Conservation (phyloP, 192 early-diverging fungal genomes). For the Backusella liffmaniae region DNA sequence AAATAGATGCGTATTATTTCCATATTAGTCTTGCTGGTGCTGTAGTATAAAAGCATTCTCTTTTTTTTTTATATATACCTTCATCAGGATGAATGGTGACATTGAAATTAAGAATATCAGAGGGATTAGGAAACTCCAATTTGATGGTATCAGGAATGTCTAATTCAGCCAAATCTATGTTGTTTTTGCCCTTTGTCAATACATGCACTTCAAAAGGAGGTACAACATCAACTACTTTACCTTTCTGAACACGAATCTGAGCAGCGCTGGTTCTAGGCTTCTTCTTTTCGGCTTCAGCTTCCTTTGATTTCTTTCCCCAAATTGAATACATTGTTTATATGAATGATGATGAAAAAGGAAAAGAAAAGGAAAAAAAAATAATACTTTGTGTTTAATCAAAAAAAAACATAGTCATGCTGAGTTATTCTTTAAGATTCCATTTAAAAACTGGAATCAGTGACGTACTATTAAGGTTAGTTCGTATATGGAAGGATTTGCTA, state of each 20-base stretch:
- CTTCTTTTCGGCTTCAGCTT: constrained; percentile 67
- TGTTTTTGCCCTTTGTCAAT: background rate
- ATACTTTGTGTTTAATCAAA: background rate
- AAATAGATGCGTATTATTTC: background rate
- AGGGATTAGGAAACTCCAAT: constrained; percentile 71
- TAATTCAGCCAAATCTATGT: constrained; percentile 79
- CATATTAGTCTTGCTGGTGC: constrained; percentile 5
- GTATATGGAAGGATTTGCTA: too few relatives aligned
- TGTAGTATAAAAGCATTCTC: background rate
- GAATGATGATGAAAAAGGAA: background rate
- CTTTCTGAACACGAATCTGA: constrained; percentile 93
- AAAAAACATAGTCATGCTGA: background rate
- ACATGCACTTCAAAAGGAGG: background rate
- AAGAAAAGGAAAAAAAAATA: background rate
- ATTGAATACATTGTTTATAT: constrained; percentile 75
- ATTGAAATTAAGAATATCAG: constrained; percentile 81
- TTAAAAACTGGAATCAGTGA: too few relatives aligned
- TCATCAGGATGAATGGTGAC: constrained; percentile 86
- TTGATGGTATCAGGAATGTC: constrained; percentile 75
- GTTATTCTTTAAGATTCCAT: too few relatives aligned
- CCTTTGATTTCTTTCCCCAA: constrained; percentile 83
- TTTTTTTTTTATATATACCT: constrained; percentile 43
- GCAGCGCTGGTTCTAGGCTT: constrained; percentile 83
- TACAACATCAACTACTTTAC: constrained; percentile 32
- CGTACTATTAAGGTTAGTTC: too few relatives aligned